Percentiles rank a stretch among this genome's conserved stretches.
These are phyloP conservation scores for Aspergillus ellipticus DNA, from an alignment of 495 filamentous ascomycete genomes.

Conservation along the genomic window DNA sequence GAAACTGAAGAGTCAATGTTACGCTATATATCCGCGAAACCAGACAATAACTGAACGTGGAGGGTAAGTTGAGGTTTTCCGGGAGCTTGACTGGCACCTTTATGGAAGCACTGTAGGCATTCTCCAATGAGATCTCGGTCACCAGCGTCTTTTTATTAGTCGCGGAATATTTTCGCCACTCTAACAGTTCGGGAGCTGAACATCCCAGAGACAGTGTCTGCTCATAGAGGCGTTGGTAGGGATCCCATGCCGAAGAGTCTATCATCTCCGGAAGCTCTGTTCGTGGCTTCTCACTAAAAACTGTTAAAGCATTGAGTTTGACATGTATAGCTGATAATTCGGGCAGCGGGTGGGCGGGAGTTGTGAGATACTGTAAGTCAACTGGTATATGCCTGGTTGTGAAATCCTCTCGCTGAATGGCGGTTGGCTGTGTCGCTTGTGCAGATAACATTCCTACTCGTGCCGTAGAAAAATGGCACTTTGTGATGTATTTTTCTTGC, in stretches of 20 bases:
- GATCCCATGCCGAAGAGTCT: not conserved
- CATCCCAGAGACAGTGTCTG: not conserved
- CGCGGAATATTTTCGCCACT: not conserved
- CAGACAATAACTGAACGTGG: constrained; percentile 9
- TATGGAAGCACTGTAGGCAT: not conserved
- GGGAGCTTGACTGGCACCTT: not conserved
- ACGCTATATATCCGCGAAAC: constrained; percentile 4
- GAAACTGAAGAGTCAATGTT: not conserved
- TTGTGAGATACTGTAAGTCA: constrained; percentile 1
- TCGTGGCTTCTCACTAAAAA: not conserved
- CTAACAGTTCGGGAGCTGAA: not conserved
- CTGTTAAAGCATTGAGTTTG: constrained; percentile 1
- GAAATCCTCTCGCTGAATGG: not conserved
- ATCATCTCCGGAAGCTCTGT: constrained; percentile 4
- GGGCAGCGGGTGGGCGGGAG: not conserved
- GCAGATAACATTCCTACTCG: constrained; percentile 1
- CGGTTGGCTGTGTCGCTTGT: constrained; percentile 1
- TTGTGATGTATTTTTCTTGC: not conserved
- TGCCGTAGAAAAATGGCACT: not conserved
- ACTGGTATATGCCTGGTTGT: not conserved
- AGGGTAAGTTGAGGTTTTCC: not conserved
- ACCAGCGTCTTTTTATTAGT: too few relatives aligned
- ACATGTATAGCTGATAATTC: not conserved
- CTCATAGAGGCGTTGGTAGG: not conserved
- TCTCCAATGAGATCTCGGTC: not conserved